Base-by-base conservation (phyloP, 2,329 filamentous ascomycete genomes). In the Nannizziopsis barbatae region DNA sequence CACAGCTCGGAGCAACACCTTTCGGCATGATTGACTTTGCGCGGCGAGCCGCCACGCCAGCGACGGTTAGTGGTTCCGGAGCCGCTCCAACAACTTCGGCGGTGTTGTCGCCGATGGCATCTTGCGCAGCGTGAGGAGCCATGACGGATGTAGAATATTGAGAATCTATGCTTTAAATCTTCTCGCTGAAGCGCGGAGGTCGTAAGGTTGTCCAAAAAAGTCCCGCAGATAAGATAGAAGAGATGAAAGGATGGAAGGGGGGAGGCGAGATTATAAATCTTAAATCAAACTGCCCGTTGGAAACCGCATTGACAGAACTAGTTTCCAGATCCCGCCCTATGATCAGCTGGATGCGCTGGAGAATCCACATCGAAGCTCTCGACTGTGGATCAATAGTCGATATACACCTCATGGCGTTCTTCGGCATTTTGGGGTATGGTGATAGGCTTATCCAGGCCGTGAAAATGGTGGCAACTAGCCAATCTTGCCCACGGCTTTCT, bases 1-100 rank as follows among this genome's bases (percentile, higher is more conserved):
- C 81, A 2, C 84, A 82, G 44, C 77, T 75, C 8, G 87, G 85
- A 30, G 89, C 90, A 41, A 86, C 77, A 33, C 84, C 84, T 14
- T 81, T 85, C 53, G 84, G 73, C 35, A 92, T 72, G 58, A 78
- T 80, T 2, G 83, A 83, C n/a, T 83, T 85, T 52, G 75, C 76
- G 42, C 90, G 77, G 56, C 83, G 74, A 35, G 77, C 78, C 47
- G 76, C 65, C 49, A 94, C 79, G 52, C 79, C 79, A 56, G 81
- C 75, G 61, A 86, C 65, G 38, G 79, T 81, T 59, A 87, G 70
- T 30, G 51, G 53, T 37, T 45, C 37, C 42, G 67, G 35, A 22
- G 32, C 22, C 33, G 36, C 32, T 2, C 40, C 40, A 22, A 30
- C 38, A 15, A 44, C 20, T 30, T 40, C 36, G 17, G 32, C 38